Percentiles rank a stretch among this genome's conserved stretches.
Evolutionary conservation across 495 filamentous ascomycete genomes (phyloP).

Genomic region (Penicillium roqueforti): DNA sequence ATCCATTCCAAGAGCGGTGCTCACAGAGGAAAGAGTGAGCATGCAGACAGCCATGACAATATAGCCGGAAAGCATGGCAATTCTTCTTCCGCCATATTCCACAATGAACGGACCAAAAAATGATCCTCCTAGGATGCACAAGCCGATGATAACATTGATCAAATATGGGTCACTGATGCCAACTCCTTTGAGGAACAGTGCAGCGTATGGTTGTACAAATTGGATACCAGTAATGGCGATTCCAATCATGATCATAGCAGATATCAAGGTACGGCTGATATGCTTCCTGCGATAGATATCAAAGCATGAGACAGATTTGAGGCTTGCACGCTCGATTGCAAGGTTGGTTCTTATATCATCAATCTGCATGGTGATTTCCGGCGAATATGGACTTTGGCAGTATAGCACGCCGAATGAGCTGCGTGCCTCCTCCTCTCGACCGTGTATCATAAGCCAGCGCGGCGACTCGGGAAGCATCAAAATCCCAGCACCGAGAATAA

Average conservation of each 20-base stretch:
- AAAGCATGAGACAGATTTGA: slow-evolving; percentile 9
- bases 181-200: slow-evolving; percentile 24
- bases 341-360: slow-evolving; percentile 24
- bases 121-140: slow-evolving; percentile 27
- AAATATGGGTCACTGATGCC: slow-evolving; percentile 28
- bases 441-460: slow-evolving; percentile 25
- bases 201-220: slow-evolving; percentile 29
- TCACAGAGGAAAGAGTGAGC: slow-evolving; percentile 26
- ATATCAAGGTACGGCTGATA: slow-evolving; percentile 20
- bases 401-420: slow-evolving; percentile 23
- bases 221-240: slow-evolving; percentile 28
- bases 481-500: slow-evolving; percentile 26
- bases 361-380: slow-evolving; percentile 20
- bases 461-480: slow-evolving; percentile 33
- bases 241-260: slow-evolving; percentile 25
- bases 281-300: slow-evolving; percentile 24
- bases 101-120: slow-evolving; percentile 22
- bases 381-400: slow-evolving; percentile 18
- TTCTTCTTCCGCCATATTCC: slow-evolving; percentile 28
- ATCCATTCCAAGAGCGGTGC: slow-evolving; percentile 12
- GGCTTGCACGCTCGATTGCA: slow-evolving; percentile 13
- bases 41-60: slow-evolving; percentile 25
- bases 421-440: slow-evolving; percentile 22
- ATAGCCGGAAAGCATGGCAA: slow-evolving; percentile 23
- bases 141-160: slow-evolving; percentile 28